phyloP scores from a whole-genome alignment of 345 rosid species.

The Leavenworthia alabamica region DNA sequence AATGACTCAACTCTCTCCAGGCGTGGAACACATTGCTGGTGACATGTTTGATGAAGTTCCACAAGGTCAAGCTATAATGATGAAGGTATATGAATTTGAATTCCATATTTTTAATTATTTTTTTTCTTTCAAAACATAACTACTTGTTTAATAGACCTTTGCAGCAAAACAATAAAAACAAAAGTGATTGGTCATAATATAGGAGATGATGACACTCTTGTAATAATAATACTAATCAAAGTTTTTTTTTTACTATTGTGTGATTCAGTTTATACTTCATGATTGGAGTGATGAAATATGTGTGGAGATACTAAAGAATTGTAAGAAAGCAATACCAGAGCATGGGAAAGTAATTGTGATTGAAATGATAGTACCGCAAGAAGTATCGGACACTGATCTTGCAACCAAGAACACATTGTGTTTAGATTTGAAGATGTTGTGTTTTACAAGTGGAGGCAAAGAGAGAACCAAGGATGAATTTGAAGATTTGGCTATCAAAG shows the following conservation, averaged over 20 bases:
- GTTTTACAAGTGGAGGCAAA: not conserved
- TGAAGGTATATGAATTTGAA: constrained; percentile 9
- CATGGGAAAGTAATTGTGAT: not conserved
- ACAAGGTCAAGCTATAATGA: constrained; percentile 6
- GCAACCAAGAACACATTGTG: not conserved
- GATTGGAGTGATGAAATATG: constrained; percentile 2
- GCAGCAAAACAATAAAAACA: too few species aligned
- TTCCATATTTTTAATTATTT: not conserved
- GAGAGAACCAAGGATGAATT: not conserved
- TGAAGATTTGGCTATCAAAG: not conserved
- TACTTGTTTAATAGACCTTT: too few species aligned
- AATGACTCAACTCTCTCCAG: not conserved
- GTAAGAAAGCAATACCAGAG: not conserved
- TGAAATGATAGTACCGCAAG: not conserved
- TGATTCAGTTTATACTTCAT: not conserved
- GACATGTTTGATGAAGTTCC: constrained; percentile 17
- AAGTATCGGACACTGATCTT: not conserved
- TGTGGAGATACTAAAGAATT: constrained; percentile 1
- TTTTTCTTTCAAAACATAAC: too few species aligned
- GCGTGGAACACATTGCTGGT: constrained; percentile 21
- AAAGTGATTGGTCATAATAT: not conserved
- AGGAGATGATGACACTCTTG: not conserved
- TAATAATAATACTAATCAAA: not conserved
- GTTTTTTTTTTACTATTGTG: not conserved
- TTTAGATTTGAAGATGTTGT: not conserved